Conservation (phyloP, 2,329 filamentous ascomycete species). For the Monosporascus sp. region DNA sequence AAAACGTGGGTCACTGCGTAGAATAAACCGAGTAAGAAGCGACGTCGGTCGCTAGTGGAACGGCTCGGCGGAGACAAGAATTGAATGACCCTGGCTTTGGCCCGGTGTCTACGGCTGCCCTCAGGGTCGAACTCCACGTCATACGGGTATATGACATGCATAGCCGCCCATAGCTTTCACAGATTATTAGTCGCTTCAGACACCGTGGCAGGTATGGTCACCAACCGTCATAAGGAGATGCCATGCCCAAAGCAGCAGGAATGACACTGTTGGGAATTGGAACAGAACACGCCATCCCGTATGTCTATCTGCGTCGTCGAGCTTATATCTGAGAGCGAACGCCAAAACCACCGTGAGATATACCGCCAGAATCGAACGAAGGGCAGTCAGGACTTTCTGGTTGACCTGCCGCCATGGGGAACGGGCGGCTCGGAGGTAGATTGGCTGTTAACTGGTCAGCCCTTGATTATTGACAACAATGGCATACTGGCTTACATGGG, state of each 20-base stretch:
- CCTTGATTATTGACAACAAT: not conserved
- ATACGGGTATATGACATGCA: conserved; percentile 44
- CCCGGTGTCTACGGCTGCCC: conserved; percentile 22
- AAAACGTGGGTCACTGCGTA: conserved; percentile 42
- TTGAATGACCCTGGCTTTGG: conserved; percentile 31
- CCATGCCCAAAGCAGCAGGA: conserved; percentile 37
- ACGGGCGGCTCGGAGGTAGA: conserved; percentile 46
- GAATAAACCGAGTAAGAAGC: conserved; percentile 45
- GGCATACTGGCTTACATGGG: conserved; percentile 23
- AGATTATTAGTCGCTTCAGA: not conserved
- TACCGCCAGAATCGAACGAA: conserved; percentile 36
- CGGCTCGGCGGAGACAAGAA: conserved; percentile 40
- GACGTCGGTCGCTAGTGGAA: conserved; percentile 31
- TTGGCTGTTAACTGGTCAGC: conserved; percentile 33
- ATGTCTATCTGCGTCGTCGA: conserved; percentile 33
- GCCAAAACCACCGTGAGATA: conserved; percentile 37
- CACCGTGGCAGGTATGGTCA: conserved; percentile 3
- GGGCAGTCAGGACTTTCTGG: conserved; percentile 38
- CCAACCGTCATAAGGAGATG: conserved; percentile 42
- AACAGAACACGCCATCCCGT: conserved; percentile 39
- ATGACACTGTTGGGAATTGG: conserved; percentile 43
- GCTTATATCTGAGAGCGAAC: conserved; percentile 41
- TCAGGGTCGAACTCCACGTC: conserved; percentile 25
- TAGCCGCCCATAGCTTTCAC: conserved; percentile 44
- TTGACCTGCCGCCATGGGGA: conserved; percentile 44